Percentiles rank a stretch among this genome's conserved stretches.
These are phyloP conservation scores for Diaporthe ampelina DNA, from an alignment of 2,329 filamentous ascomycete genomes.

Conservation along the genomic window DNA sequence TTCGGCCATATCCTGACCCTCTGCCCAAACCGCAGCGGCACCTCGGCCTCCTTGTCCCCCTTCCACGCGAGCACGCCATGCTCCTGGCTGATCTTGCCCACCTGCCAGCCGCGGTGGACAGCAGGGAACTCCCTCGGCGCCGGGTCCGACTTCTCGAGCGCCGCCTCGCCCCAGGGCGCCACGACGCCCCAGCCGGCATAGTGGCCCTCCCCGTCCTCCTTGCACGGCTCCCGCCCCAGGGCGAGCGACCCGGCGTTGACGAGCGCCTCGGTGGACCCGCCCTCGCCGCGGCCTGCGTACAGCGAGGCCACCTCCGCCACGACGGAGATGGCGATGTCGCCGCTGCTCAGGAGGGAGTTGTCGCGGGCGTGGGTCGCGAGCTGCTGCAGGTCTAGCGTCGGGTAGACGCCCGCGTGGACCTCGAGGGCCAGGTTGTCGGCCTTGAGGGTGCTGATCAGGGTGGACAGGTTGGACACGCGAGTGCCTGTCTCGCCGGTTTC, in stretches of 20 bases:
- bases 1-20: constrained; percentile 82
- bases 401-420: constrained; percentile 83
- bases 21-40: constrained; percentile 72
- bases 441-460: constrained; percentile 55
- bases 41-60: constrained; percentile 59
- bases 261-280: constrained; percentile 71
- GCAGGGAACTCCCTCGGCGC: constrained; percentile 58
- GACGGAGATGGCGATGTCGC: constrained; percentile 75
- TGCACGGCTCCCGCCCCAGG: constrained; percentile 80
- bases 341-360: constrained; percentile 58
- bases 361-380: constrained; percentile 76
- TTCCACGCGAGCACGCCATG: constrained; percentile 80
- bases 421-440: constrained; percentile 67
- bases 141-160: constrained; percentile 50
- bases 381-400: constrained; percentile 83
- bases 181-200: constrained; percentile 81
- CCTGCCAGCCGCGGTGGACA: constrained; percentile 71
- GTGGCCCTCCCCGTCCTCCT: constrained; percentile 57
- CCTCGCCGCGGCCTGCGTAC: constrained; percentile 71
- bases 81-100: constrained; percentile 82
- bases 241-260: constrained; percentile 78
- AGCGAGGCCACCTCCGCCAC: constrained; percentile 79
- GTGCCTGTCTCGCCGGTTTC: not conserved
- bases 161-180: constrained; percentile 65
- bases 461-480: constrained; percentile 52